A percentile compares a stretch with the other conserved stretches of the same genome.
These are phyloP conservation scores for Pseudogymnoascus sp. DNA, from an alignment of 2,329 filamentous ascomycete species.

Conservation along the genomic window DNA sequence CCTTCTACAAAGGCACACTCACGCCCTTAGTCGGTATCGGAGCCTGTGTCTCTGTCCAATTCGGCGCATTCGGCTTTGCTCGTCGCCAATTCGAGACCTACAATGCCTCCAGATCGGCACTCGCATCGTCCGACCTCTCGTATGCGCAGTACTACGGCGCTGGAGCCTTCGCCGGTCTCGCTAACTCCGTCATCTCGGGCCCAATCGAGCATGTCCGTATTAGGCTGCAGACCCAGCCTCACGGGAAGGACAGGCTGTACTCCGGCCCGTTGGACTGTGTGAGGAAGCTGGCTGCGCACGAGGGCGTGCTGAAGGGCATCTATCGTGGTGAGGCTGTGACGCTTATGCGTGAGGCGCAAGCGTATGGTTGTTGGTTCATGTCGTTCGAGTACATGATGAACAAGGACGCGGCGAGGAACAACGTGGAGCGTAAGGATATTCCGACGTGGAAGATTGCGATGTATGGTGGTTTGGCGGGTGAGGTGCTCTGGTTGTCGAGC, in stretches of 20 bases:
- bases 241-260: constrained; percentile 74
- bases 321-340: constrained; percentile 88
- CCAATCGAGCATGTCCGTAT: constrained; percentile 98
- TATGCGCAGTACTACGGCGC: constrained; percentile 86
- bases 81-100: constrained; percentile 75
- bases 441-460: constrained; percentile 78
- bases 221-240: constrained; percentile 90
- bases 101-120: constrained; percentile 46
- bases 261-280: constrained; percentile 83
- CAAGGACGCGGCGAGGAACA: constrained; percentile 71
- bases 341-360: constrained; percentile 79
- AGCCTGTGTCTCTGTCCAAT: constrained; percentile 96
- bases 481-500: constrained; percentile 85
- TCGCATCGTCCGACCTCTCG: constrained; percentile 46
- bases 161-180: constrained; percentile 85
- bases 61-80: constrained; percentile 91
- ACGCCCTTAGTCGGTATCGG: constrained; percentile 94
- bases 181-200: constrained; percentile 80
- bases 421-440: constrained; percentile 67
- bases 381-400: constrained; percentile 97
- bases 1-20: constrained; percentile 97
- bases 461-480: constrained; percentile 89
- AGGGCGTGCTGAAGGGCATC: constrained; percentile 63
- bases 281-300: constrained; percentile 64
- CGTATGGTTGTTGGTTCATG: constrained; percentile 93